These are phyloP conservation scores for Sporothrix inflata DNA, from an alignment of 2,329 filamentous ascomycete genomes.

Conservation along the genomic window DNA sequence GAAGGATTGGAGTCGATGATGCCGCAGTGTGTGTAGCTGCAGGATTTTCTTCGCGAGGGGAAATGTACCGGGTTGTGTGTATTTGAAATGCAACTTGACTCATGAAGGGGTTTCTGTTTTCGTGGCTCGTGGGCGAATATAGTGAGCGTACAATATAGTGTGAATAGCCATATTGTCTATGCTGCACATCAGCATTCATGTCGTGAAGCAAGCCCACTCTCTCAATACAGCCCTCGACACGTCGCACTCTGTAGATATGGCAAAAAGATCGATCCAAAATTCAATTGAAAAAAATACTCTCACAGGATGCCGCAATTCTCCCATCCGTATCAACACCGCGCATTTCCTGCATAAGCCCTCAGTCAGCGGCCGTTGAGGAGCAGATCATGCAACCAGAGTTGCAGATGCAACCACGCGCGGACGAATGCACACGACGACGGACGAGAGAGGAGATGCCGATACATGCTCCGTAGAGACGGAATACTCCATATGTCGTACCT, in stretches of 20 bases:
- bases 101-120: no score
- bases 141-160: background rate
- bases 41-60: background rate
- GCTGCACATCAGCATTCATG: no score
- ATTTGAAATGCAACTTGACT: no score
- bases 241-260: no score
- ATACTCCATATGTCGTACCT: background rate
- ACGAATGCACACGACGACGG: background rate
- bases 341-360: background rate
- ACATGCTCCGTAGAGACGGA: background rate
- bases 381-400: background rate
- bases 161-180: background rate
- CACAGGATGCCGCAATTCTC: background rate
- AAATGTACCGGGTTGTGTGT: background rate
- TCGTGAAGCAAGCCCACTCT: no score
- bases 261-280: no score
- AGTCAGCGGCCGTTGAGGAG: background rate
- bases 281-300: background rate
- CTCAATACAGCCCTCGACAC: no score
- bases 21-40: background rate
- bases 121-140: background rate
- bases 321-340: background rate
- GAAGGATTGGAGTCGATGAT: background rate
- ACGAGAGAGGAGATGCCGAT: background rate
- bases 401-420: background rate